Conservation (phyloP, 441 rosid genomes). For the Populus tomentosa region DNA sequence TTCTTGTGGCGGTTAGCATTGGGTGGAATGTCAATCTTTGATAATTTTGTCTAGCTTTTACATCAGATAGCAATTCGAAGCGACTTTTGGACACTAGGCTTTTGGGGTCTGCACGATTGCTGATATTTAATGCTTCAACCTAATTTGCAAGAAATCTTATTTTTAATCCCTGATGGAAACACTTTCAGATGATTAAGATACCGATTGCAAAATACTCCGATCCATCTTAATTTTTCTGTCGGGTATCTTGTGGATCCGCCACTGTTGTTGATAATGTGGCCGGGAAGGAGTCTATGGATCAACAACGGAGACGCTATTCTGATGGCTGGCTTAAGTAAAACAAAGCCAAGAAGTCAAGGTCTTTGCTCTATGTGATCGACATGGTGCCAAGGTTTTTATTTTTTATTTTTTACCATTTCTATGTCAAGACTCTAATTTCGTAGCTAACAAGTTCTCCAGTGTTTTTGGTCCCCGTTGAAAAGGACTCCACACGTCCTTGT, state of each 20-base stretch:
- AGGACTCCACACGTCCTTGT: constrained; percentile 2
- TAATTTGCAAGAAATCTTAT: neutral
- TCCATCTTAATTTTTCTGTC: neutral
- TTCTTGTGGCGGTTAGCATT: neutral
- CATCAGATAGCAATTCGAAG: neutral
- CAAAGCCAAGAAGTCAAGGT: constrained; percentile 10
- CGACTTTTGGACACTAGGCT: neutral
- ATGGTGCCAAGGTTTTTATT: neutral
- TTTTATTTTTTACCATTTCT: neutral
- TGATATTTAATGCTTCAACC: no score
- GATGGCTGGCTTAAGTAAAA: neutral
- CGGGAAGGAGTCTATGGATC: neutral
- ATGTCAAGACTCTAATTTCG: neutral
- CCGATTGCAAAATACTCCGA: neutral
- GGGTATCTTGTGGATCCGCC: neutral
- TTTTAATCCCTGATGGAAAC: no score
- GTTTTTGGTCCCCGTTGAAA: constrained; percentile 21
- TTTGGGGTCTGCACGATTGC: neutral
- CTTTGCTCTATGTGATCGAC: neutral
- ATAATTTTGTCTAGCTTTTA: neutral
- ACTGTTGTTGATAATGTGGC: neutral
- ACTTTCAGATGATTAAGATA: neutral
- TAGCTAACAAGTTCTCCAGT: neutral
- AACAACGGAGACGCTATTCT: neutral
- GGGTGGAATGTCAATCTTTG: neutral